phyloP scores from a whole-genome alignment of 352 stramenopile species.

The Phytophthora podocarpi region DNA sequence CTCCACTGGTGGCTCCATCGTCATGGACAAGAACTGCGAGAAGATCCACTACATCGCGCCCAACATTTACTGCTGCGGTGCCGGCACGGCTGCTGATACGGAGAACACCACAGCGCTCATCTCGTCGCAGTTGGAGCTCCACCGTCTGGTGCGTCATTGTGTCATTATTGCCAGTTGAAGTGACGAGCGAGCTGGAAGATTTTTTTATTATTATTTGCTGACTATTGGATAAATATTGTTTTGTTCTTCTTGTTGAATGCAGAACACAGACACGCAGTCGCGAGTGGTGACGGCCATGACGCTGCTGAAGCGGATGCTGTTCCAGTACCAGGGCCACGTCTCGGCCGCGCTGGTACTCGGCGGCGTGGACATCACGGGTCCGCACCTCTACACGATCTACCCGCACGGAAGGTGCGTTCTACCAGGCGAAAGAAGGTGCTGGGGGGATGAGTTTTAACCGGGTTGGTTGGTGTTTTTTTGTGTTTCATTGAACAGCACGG shows the following conservation, averaged over 20 bases:
- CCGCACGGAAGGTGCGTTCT: constrained; percentile 89
- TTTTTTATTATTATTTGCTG: constrained; percentile 6
- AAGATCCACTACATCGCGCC: constrained; percentile 99
- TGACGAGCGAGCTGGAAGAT: not conserved
- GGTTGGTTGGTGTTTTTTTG: not conserved
- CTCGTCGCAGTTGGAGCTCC: constrained; percentile 94
- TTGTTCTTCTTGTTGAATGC: constrained; percentile 5
- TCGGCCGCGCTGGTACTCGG: constrained; percentile 97
- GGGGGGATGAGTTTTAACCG: too few relatives aligned
- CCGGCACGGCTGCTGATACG: constrained; percentile 97
- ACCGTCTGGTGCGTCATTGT: constrained; percentile 85
- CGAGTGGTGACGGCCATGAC: constrained; percentile 98
- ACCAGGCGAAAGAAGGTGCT: too few relatives aligned
- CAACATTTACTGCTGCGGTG: constrained; percentile 99
- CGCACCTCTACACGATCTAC: constrained; percentile 98
- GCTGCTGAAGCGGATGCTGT: constrained; percentile 97
- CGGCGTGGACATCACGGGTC: constrained; percentile 95
- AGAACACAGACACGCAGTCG: constrained; percentile 86
- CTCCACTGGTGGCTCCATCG: constrained; percentile 94
- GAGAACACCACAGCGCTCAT: constrained; percentile 92
- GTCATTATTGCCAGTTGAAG: not conserved
- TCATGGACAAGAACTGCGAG: constrained; percentile 99
- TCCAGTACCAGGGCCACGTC: constrained; percentile 97
- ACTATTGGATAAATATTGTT: too few relatives aligned
- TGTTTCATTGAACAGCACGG: constrained; percentile 62